Evolutionary conservation across 2,329 filamentous ascomycete genomes (phyloP), one percentile per base, ranked within the genome.

Genomic region (Neopestalotiopsis rosae): DNA sequence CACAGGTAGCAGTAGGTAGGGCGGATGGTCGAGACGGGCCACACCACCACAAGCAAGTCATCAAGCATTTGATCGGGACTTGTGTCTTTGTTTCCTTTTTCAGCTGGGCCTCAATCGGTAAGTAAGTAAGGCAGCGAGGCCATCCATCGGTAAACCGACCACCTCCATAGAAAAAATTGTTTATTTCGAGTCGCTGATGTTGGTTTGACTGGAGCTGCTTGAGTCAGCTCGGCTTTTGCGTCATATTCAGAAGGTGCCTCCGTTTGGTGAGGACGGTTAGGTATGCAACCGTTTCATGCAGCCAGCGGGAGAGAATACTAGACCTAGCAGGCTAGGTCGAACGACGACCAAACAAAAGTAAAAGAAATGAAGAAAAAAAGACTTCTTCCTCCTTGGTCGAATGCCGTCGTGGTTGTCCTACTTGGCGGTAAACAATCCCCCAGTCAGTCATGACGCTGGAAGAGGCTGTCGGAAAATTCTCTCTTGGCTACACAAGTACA

Each of bases 401-500:
- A 14, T 13, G 57, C 13, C 24, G 14, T 14, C 10, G 57, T 59
- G 24, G 24, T 28, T 28, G 57, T 42, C 6, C 24, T 59, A 10
- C 24, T 62, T 20, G 34, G n/a, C 59, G 34, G 34, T 62, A 62
- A 28, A 40, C 59, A 42, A 62, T 38, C 6, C 24, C 24, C 5
- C 14, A 38, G 34, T 62, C 59, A 38, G 14, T 38, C 34, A 38
- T 38, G 30, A 10, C 30, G 4, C 17, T 42, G 34, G 28, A 62
- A 6, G 30, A 64, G 61, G 61, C 61, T 64, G 40, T 49, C 38
- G 61, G 61, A 49, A 64, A 49, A 45, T 64, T 40, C 28, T 24
- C 17, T 49, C 24, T 13, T 63, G 12, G 12, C 24, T 28, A 28
- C 24, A 28, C 42, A 20, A 34, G n/a, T 28, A 28, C 24, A 49